These are phyloP conservation scores for Rhipidocladum racemiflorum DNA, from an alignment of 176 grass and related monocot genomes.

Conservation along the genomic window DNA sequence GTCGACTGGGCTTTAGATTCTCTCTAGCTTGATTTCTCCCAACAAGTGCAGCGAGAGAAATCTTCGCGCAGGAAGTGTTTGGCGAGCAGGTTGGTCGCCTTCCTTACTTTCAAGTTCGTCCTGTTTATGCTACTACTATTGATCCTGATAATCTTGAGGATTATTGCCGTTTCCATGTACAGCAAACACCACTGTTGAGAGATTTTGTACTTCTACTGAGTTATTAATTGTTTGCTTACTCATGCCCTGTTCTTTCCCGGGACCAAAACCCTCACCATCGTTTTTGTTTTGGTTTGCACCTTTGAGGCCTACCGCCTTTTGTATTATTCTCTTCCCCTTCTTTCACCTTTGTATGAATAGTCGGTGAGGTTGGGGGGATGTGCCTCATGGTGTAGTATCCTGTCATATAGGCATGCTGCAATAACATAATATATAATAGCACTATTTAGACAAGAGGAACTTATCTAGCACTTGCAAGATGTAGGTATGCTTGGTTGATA, in stretches of 20 bases:
- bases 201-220: not conserved
- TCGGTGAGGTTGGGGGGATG: not conserved
- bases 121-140: too few species aligned
- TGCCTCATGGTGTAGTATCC: not conserved
- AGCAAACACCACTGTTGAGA: not conserved
- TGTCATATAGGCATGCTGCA: not conserved
- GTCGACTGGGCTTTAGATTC: not conserved
- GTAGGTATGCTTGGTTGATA: not conserved
- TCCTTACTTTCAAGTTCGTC: too few species aligned
- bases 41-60: not conserved
- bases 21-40: not conserved
- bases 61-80: not conserved
- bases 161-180: not conserved
- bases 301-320: constrained; percentile 20
- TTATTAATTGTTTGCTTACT: not conserved
- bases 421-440: not conserved
- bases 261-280: not conserved
- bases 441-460: not conserved
- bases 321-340: not conserved
- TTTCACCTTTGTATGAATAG: not conserved
- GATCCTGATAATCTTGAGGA: not conserved
- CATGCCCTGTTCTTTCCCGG: not conserved
- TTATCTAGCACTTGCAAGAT: constrained; percentile 22
- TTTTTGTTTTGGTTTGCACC: not conserved
- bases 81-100: constrained; percentile 2